Conservation (phyloP, 371 early-diverging fungal species). For the Rhizopus microsporus region DNA sequence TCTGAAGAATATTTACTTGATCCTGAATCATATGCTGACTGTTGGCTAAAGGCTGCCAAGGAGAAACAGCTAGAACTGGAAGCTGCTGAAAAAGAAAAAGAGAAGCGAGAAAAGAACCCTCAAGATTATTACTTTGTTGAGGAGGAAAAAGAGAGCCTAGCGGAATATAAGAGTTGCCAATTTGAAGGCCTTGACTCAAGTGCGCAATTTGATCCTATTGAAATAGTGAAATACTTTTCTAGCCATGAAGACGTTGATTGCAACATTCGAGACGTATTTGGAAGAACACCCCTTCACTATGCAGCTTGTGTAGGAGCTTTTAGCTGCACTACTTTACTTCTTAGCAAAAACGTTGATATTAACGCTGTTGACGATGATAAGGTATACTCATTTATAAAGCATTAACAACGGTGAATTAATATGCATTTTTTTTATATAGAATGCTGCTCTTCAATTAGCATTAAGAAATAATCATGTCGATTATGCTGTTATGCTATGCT, state of each 20-base stretch:
- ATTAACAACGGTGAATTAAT: neutral
- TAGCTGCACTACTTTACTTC: conserved; percentile 50
- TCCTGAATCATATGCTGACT: neutral
- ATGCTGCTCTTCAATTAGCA: conserved; percentile 52
- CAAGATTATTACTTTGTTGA: neutral
- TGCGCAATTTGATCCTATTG: conserved; percentile 56
- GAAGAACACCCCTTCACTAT: conserved; percentile 63
- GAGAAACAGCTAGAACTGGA: conserved; percentile 1
- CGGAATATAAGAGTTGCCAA: conserved; percentile 3
- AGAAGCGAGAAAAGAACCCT: neutral
- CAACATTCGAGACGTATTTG: conserved; percentile 39
- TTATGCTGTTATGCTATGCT: conserved; percentile 55
- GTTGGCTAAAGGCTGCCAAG: conserved; percentile 17
- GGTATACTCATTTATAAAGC: conserved; percentile 19
- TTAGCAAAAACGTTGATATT: conserved; percentile 33
- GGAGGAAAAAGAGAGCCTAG: conserved; percentile 9
- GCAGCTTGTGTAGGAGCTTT: conserved; percentile 61
- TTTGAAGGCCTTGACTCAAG: conserved; percentile 7
- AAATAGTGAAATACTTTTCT: conserved; percentile 50
- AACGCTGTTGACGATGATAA: conserved; percentile 51
- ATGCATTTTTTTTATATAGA: conserved; percentile 21
- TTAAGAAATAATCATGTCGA: conserved; percentile 54
- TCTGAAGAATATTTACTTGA: conserved; percentile 4
- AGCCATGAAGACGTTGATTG: conserved; percentile 18
- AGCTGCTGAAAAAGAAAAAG: conserved; percentile 1